Evolutionary conservation across 2,329 filamentous ascomycete genomes (phyloP), one percentile per base, ranked within the genome.

Genomic region (Pestalotiopsis sp.): DNA sequence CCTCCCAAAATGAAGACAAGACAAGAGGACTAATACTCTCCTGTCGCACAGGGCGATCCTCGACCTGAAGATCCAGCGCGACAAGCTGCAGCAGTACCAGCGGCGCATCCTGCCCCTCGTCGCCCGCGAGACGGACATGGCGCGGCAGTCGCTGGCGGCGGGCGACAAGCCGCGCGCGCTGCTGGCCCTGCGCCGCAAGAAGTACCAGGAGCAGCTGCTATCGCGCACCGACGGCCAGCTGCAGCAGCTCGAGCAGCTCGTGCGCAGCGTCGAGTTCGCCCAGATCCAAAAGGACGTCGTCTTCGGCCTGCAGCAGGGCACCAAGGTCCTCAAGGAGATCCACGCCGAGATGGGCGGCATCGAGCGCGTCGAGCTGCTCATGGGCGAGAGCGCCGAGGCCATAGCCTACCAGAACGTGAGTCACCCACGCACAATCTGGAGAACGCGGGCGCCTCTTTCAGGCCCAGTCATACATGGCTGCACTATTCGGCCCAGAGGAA

Each of bases 41-140:
- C 61, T 66, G 68, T 61, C 69, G 12, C 71, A 38, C 78, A 98
- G 95, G 84, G 95, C 95, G 70, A 98, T 98, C 82, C 92, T 98
- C 77, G 95, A 98, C 83, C 92, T 98, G 84, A 98, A 98, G 85
- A 94, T 90, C 82, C 95, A 98, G 84, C 95, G 96, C 80, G 96
- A 99, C 86, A 97, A 94, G 81, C 91, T 99, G 3, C 95, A 97
- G 77, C 94, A 97, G 80, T 98, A 98, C 84, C 95, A 98, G 82
- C 92, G 92, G 77, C 92, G 93, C 76, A 96, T 99, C 78, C 92
- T 91, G 45, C 86, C 93, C 65, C 89, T 99, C 49, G 98, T 95
- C 6, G 89, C 91, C 78, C 92, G 92, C 73, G 95, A 99, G 83
- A 97, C 92, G 63, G 92, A 91, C 60, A 92, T 97, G 69, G 95